Evolutionary conservation across 2,329 filamentous ascomycete genomes (phyloP).

Genomic region (Ophiocordyceps sinensis): DNA sequence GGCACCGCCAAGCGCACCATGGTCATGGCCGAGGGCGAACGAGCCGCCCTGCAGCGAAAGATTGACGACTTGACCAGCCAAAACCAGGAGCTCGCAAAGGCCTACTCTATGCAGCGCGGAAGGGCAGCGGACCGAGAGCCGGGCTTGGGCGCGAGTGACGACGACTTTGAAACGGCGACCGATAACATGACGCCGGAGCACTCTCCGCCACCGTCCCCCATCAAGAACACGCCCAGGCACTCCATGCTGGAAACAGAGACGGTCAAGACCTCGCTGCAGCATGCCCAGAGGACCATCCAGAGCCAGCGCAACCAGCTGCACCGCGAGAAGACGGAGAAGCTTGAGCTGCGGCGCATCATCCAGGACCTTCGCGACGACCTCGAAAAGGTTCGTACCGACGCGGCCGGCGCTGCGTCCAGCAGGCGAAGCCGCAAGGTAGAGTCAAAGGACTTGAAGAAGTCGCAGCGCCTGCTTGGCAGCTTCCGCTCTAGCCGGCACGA

Average conservation of each 20-base stretch:
- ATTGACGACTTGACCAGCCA: slow-evolving; percentile 78
- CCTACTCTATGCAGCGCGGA: slow-evolving; percentile 60
- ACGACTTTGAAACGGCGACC: slow-evolving; percentile 48
- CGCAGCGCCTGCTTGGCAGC: slow-evolving; percentile 61
- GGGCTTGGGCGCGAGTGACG: slow-evolving; percentile 41
- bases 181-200: slow-evolving; percentile 71
- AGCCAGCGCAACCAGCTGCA: slow-evolving; percentile 90
- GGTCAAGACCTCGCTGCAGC: slow-evolving; percentile 80
- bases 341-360: slow-evolving; percentile 86
- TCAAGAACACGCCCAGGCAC: slow-evolving; percentile 84
- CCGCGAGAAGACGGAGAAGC: slow-evolving; percentile 95
- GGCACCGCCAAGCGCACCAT: slow-evolving; percentile 71
- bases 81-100: slow-evolving; percentile 81
- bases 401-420: slow-evolving; percentile 26
- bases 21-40: slow-evolving; percentile 64
- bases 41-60: slow-evolving; percentile 63
- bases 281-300: slow-evolving; percentile 93
- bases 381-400: slow-evolving; percentile 50
- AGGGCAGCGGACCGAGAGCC: slow-evolving; percentile 51
- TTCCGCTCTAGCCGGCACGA: slow-evolving; percentile 63
- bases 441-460: slow-evolving; percentile 64
- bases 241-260: slow-evolving; percentile 91
- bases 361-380: slow-evolving; percentile 91
- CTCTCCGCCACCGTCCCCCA: slow-evolving; percentile 78
- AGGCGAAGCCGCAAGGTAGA: slow-evolving; percentile 50